phyloP scores from a whole-genome alignment of 1,284 basidiomycete genomes.

The Pholiota adiposa region DNA sequence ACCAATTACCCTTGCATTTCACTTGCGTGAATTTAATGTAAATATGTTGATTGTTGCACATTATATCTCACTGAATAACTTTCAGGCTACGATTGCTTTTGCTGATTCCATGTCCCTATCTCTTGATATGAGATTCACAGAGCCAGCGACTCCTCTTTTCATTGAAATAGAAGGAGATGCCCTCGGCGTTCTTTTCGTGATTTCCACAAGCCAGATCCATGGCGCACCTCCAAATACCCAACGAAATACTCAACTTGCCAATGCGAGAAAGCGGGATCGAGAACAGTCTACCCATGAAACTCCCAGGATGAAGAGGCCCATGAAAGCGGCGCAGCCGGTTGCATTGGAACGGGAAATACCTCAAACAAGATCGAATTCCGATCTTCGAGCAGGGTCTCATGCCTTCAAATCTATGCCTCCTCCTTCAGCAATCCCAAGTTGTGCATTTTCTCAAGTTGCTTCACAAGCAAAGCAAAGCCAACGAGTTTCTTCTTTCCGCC shows the following conservation, averaged over 20 bases:
- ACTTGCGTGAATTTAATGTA: constrained; percentile 82
- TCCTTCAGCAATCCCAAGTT: constrained; percentile 24
- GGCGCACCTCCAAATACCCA: constrained; percentile 34
- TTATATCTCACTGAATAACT: background rate
- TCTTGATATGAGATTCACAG: constrained; percentile 75
- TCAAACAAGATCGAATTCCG: constrained; percentile 22
- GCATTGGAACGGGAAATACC: constrained; percentile 35
- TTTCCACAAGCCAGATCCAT: constrained; percentile 70
- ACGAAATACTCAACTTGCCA: constrained; percentile 30
- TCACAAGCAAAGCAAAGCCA: constrained; percentile 16
- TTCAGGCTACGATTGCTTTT: constrained; percentile 74
- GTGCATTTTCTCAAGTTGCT: constrained; percentile 3
- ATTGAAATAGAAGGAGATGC: constrained; percentile 72
- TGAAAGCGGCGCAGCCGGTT: constrained; percentile 60
- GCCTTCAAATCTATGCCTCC: constrained; percentile 30
- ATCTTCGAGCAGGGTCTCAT: constrained; percentile 29
- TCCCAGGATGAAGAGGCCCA: constrained; percentile 51
- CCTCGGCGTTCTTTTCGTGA: constrained; percentile 68
- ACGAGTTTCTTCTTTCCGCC: constrained; percentile 11
- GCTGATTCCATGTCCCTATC: constrained; percentile 69
- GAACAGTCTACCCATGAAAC: constrained; percentile 39
- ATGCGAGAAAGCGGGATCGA: constrained; percentile 47
- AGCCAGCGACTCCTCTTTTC: constrained; percentile 70
- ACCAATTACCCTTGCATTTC: constrained; percentile 73
- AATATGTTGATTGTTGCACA: constrained; percentile 24